Conservation (phyloP, 345 rosid genomes). For the Schrenkiella parvula region DNA sequence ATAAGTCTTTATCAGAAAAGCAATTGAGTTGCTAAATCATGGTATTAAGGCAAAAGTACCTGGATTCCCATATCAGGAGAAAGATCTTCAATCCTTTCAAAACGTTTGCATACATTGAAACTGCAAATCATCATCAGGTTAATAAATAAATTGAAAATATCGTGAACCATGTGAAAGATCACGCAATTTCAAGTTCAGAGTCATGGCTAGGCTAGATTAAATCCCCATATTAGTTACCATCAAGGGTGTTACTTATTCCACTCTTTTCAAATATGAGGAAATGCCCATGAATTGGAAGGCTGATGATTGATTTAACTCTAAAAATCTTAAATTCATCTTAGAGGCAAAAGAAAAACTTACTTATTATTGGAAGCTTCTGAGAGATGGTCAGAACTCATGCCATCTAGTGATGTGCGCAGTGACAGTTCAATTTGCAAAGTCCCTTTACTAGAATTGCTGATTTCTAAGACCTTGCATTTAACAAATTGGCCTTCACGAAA, state of each 20-base stretch:
- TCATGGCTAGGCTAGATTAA: not conserved
- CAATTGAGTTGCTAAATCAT: not conserved
- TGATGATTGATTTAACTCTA: not conserved
- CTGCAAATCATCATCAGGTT: slow-evolving; percentile 32
- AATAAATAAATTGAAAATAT: not conserved
- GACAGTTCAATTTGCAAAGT: slow-evolving; percentile 75
- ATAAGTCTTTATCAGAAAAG: slow-evolving; percentile 10
- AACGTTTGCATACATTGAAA: slow-evolving; percentile 37
- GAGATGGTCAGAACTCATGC: slow-evolving; percentile 43
- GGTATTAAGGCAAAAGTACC: slow-evolving; percentile 41
- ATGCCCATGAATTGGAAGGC: not conserved
- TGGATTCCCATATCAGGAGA: slow-evolving; percentile 56
- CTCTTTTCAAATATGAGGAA: not conserved
- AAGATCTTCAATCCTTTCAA: slow-evolving; percentile 68
- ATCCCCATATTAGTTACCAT: not conserved
- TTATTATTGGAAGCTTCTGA: slow-evolving; percentile 32
- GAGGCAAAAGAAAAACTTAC: slow-evolving; percentile 44
- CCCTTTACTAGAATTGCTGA: slow-evolving; percentile 56
- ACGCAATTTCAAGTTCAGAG: not conserved
- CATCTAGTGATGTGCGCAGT: slow-evolving; percentile 54
- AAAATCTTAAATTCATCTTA: not conserved
- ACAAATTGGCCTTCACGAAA: slow-evolving; percentile 79
- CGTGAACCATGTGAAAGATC: not conserved
- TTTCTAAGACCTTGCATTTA: slow-evolving; percentile 87
- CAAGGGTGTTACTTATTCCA: not conserved